Base-by-base conservation (phyloP, 2,329 filamentous ascomycete genomes). In the Colletotrichum caudatum region DNA sequence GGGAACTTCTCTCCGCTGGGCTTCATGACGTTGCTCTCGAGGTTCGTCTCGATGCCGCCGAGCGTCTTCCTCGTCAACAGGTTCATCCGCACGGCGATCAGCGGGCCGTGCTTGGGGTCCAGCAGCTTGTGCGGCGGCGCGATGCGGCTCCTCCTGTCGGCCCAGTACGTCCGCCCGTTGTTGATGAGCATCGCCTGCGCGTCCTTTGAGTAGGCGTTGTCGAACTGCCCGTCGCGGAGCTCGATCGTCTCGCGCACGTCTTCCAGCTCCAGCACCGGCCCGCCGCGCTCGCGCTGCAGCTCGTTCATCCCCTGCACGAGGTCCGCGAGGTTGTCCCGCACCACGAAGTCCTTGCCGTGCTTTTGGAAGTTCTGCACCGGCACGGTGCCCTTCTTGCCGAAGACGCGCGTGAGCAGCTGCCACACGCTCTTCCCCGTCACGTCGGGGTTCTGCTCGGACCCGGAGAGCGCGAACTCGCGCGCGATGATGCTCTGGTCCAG, bases 381-480 rank as follows among this genome's bases (percentile, higher is more conserved):
- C 0, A 83, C 70, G 0, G 88, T 87, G 20, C 88, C 88, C 70
- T 86, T 86, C 57, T 81, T 82, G 68, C 84, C 82, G 53, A 90
- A 83, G 35, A 89, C 69, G 37, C 89, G 84, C n/a, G 77, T 80
- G 16, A 90, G 79, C 2, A 88, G 74, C 76, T 86, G 78, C 83
- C 86, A 85, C 58, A 87, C 79, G 76, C 85, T 89, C 80, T 91
- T 91, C 77, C 77, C 79, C 1, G 88, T 89, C 39, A 91, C 73
- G 74, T 91, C 89, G 0, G 88, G 87, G 79, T 91, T 91, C 80
- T 91, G 89, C 79, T 91, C 89, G 0, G 88, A 90, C 11, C 89
- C 89, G 0, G 89, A 91, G 0, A 91, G 84, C 16, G 86, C 88
- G 69, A 91, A 90, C 78, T 91, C 89, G 26, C 85, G 83, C n/a